A percentile compares a stretch with the other conserved stretches of the same genome.
These are phyloP conservation scores for Candida ortonii DNA, from an alignment of 805 yeast species.

Conservation along the genomic window DNA sequence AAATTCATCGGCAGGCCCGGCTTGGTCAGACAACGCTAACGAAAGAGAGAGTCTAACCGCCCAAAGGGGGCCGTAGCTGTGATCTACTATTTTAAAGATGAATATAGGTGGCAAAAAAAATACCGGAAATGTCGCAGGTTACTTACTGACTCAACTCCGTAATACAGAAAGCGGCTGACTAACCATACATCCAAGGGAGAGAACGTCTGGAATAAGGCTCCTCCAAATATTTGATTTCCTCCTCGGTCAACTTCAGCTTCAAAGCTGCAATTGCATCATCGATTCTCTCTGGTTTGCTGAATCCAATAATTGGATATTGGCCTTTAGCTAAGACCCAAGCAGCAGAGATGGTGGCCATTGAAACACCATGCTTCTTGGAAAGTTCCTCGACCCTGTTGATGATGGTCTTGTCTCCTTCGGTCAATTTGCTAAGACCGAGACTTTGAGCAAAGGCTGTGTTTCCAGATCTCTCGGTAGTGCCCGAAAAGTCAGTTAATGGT, in stretches of 20 bases:
- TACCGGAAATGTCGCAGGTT: too few relatives aligned
- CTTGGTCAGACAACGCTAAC: too few relatives aligned
- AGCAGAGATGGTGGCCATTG: constrained; percentile 53
- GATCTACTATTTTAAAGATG: too few relatives aligned
- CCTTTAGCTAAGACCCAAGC: constrained; percentile 57
- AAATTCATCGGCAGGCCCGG: too few relatives aligned
- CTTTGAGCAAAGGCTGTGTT: background rate
- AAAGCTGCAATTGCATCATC: constrained; percentile 49
- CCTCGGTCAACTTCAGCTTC: constrained; percentile 37
- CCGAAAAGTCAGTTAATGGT: constrained; percentile 31
- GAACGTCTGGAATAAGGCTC: constrained; percentile 30
- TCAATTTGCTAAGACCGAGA: constrained; percentile 18
- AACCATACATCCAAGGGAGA: constrained; percentile 4
- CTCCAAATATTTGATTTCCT: constrained; percentile 37
- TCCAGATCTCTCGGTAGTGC: constrained; percentile 7
- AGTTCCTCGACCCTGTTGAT: constrained; percentile 53
- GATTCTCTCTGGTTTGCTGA: constrained; percentile 44
- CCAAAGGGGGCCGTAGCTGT: too few relatives aligned
- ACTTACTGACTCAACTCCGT: too few relatives aligned
- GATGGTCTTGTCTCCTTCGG: constrained; percentile 33
- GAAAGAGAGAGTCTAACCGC: too few relatives aligned
- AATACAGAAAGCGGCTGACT: background rate
- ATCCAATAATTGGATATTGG: constrained; percentile 55
- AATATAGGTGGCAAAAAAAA: too few relatives aligned
- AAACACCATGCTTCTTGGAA: constrained; percentile 42